phyloP scores from a whole-genome alignment of 2,329 filamentous ascomycete species.

The Tolypocladium tropicale region DNA sequence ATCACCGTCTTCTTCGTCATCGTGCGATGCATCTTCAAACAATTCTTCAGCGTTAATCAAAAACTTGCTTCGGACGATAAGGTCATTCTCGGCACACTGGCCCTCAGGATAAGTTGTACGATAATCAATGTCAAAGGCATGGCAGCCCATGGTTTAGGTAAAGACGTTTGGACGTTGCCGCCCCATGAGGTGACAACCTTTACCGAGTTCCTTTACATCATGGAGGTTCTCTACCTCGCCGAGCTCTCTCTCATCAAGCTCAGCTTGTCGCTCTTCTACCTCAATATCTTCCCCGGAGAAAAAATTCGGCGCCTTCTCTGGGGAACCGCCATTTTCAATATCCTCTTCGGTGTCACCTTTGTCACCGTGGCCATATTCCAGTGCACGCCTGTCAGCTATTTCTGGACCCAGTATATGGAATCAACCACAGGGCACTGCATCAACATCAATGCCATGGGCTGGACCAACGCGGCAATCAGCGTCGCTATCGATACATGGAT shows the following conservation, averaged over 20 bases:
- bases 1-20: slow-evolving; percentile 19
- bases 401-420: slow-evolving; percentile 38
- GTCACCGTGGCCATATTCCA: slow-evolving; percentile 23
- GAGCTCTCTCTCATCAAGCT: slow-evolving; percentile 32
- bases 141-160: slow-evolving; percentile 27
- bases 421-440: slow-evolving; percentile 29
- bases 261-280: slow-evolving; percentile 38
- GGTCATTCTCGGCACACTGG: slow-evolving; percentile 16
- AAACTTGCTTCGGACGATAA: slow-evolving; percentile 25
- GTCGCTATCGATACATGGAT: slow-evolving; percentile 37
- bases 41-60: slow-evolving; percentile 20
- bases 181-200: slow-evolving; percentile 28
- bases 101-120: slow-evolving; percentile 17
- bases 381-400: slow-evolving; percentile 26
- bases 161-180: slow-evolving; percentile 33
- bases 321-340: slow-evolving; percentile 10
- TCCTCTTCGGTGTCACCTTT: not conserved
- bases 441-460: slow-evolving; percentile 32
- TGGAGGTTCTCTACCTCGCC: slow-evolving; percentile 28
- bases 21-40: slow-evolving; percentile 23
- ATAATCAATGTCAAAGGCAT: slow-evolving; percentile 18
- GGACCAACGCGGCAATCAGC: slow-evolving; percentile 34
- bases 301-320: slow-evolving; percentile 25
- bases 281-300: slow-evolving; percentile 33
- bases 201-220: slow-evolving; percentile 25